Evolutionary conservation across 768 basidiomycete genomes (phyloP), one percentile per base, ranked within the genome.

Genomic region (Dentipellis fragilis): DNA sequence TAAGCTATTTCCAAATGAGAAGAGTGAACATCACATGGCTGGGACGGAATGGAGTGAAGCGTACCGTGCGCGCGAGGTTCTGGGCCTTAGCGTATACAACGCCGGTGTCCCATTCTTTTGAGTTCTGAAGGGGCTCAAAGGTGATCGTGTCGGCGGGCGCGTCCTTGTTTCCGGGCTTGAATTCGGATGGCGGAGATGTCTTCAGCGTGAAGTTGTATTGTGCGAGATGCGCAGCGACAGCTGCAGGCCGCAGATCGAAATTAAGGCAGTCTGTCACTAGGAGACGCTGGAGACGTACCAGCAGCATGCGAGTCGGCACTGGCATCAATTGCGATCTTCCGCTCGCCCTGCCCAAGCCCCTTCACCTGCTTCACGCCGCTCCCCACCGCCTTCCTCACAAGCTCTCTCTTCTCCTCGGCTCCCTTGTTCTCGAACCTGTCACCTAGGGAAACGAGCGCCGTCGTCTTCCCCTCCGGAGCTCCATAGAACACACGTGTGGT

Each of bases 141-240:
- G 67, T 66, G 10, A 84, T 61, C 58, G 80, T 77, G 40, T 77
- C 75, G 0, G 80, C 76, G 19, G 76, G 69, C 3, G 77, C 69
- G 34, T 80, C 75, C 53, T 71, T 75, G 52, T 79, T 70, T 52
- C 79, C 79, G 10, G 84, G 83, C 63, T 87, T 79, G 70, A 84
- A 87, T 1, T 68, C 67, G 11, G 85, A 87, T 3, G 80, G 79
- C 4, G 83, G 81, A 1, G 75, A 74, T 0, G 89, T 93, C 69
- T 91, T 89, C 61, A 93, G 72, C 0, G 84, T 80, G 65, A 93
- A 92, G 59, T 82, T 80, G 69, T 86, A 89, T 46, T 78, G 64
- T 6, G 87, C 85, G 59, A 93, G 74, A 62, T 89, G 77, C 2
- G 91, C 81, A 4, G 84, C 89, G 50, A 90, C 88, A 46, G 90